phyloP scores from a whole-genome alignment of 495 filamentous ascomycete species.

The Hypoxylon trugodes region DNA sequence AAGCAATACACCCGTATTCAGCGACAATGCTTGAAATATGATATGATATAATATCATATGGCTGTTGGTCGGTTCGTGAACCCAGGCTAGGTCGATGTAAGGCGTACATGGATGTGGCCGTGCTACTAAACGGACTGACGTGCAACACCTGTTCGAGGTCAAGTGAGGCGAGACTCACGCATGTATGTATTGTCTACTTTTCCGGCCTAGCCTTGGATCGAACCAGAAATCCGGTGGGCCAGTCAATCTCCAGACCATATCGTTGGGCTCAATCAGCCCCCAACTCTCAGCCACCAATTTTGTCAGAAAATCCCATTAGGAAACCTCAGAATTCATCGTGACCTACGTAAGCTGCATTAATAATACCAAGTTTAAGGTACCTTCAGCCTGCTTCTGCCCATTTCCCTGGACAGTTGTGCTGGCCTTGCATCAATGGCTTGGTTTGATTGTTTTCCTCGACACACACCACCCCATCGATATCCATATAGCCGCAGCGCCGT shows the following conservation, averaged over 20 bases:
- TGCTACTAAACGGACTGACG: slow-evolving; percentile 24
- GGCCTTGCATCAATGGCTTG: slow-evolving; percentile 53
- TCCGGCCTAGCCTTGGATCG: slow-evolving; percentile 29
- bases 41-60: background rate
- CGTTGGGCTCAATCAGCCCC: slow-evolving; percentile 44
- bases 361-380: slow-evolving; percentile 18
- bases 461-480: slow-evolving; percentile 27
- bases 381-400: slow-evolving; percentile 18
- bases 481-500: slow-evolving; percentile 35
- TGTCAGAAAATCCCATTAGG: slow-evolving; percentile 14
- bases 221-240: slow-evolving; percentile 34
- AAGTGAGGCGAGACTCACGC: slow-evolving; percentile 55
- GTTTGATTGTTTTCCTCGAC: slow-evolving; percentile 32
- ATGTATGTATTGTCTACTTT: slow-evolving; percentile 33
- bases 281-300: slow-evolving; percentile 33
- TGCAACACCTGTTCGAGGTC: slow-evolving; percentile 47
- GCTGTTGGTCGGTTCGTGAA: slow-evolving; percentile 19
- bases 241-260: slow-evolving; percentile 41
- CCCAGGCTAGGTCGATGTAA: slow-evolving; percentile 20
- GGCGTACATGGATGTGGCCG: slow-evolving; percentile 31
- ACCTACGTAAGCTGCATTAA: slow-evolving; percentile 21
- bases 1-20: background rate
- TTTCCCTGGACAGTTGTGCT: slow-evolving; percentile 44
- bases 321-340: slow-evolving; percentile 15
- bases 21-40: background rate